Evolutionary conservation across 768 basidiomycete genomes (phyloP).

Genomic region (Chalciporus sphaerocephalus): DNA sequence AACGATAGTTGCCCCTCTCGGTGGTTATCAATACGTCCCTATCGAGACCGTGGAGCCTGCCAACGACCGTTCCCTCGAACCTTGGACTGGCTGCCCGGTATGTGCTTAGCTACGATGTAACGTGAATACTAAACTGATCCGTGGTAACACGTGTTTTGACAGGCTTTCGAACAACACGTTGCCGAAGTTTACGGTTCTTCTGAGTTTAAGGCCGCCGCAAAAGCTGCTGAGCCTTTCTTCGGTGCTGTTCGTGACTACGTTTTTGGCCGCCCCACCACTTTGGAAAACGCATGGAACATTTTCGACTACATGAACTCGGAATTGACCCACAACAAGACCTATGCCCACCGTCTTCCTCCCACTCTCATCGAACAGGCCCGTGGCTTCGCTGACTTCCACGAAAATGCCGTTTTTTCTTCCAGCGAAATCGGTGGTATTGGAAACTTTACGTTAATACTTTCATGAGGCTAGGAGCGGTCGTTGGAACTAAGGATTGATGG

Average conservation of each 20-base stretch:
- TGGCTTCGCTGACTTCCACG: constrained; percentile 74
- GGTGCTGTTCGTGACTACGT: constrained; percentile 62
- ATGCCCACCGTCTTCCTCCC: constrained; percentile 76
- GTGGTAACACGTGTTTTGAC: constrained; percentile 2
- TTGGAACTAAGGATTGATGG: constrained; percentile 9
- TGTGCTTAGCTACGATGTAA: constrained; percentile 12
- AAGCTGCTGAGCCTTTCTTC: constrained; percentile 64
- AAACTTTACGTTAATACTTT: constrained; percentile 56
- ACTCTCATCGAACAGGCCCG: constrained; percentile 70
- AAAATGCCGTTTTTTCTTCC: constrained; percentile 69
- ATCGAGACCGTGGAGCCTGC: constrained; percentile 85
- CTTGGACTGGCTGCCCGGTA: constrained; percentile 66
- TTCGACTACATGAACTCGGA: constrained; percentile 76
- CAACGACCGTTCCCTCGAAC: constrained; percentile 79
- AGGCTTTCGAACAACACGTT: constrained; percentile 67
- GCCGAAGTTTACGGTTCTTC: constrained; percentile 55
- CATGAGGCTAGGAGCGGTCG: neutral
- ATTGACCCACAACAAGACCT: constrained; percentile 78
- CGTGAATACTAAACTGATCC: constrained; percentile 9
- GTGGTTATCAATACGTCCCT: constrained; percentile 84
- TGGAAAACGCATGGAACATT: constrained; percentile 77
- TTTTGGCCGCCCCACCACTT: constrained; percentile 59
- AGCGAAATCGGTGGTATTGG: constrained; percentile 60
- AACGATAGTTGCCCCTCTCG: constrained; percentile 65
- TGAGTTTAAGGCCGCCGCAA: constrained; percentile 59